Conservation (phyloP, 2,329 filamentous ascomycete genomes). For the Ceratocystis colombiana region DNA sequence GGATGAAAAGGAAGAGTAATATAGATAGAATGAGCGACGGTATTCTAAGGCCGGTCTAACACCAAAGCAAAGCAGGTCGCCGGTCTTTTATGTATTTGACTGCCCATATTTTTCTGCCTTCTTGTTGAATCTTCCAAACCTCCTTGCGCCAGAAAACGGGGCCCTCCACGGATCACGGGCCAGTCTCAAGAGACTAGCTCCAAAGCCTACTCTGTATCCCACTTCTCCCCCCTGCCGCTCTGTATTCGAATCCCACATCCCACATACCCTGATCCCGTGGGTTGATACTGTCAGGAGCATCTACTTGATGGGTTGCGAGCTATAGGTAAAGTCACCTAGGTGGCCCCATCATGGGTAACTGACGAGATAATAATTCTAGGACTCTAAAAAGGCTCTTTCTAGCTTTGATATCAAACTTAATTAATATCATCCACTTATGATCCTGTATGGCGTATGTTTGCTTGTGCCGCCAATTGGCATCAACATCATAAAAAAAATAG, state of each 20-base stretch:
- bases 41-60: neutral
- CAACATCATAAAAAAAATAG: constrained; percentile 4
- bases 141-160: neutral
- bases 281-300: too few species aligned
- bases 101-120: neutral
- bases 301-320: too few species aligned
- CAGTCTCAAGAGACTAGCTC: neutral
- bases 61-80: constrained; percentile 5
- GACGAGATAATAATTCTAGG: neutral
- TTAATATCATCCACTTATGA: neutral
- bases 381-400: neutral
- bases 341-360: too few species aligned
- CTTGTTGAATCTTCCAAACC: neutral
- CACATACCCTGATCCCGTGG: too few species aligned
- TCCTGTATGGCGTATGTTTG: constrained; percentile 9
- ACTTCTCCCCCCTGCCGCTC: too few species aligned
- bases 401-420: neutral
- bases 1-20: neutral
- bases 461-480: constrained; percentile 6
- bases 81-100: neutral
- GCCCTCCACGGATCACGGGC: constrained; percentile 2
- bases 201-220: too few species aligned
- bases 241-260: too few species aligned
- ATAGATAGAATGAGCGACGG: neutral
- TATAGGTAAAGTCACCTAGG: too few species aligned